Conservation (phyloP, 140 eudicot genomes). For the Anethum foeniculum region DNA sequence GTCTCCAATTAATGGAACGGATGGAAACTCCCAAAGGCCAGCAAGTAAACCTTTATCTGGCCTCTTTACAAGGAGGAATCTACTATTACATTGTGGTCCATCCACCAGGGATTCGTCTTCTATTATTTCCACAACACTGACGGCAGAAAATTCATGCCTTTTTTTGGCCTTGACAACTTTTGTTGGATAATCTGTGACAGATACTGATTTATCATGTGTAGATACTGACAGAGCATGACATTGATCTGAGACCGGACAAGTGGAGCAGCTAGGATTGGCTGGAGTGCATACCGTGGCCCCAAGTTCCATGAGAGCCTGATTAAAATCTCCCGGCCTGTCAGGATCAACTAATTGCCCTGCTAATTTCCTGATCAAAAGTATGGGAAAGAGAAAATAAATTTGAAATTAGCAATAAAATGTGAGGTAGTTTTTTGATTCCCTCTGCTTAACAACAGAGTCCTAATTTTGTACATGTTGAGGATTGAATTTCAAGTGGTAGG, state of each 20-base stretch:
- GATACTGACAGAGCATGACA: slow-evolving; percentile 54
- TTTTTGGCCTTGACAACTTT: slow-evolving; percentile 83
- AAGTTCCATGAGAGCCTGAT: slow-evolving; percentile 96
- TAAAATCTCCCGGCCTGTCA: slow-evolving; percentile 89
- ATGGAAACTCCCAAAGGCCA: slow-evolving; percentile 96
- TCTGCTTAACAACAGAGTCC: too few relatives aligned
- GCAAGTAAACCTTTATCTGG: slow-evolving; percentile 91
- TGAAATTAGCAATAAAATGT: not conserved
- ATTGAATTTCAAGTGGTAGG: not conserved
- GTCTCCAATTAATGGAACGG: not conserved
- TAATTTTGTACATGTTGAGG: not conserved
- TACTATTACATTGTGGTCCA: slow-evolving; percentile 27
- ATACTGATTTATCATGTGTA: slow-evolving; percentile 18
- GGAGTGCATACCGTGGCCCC: slow-evolving; percentile 87
- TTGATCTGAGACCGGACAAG: slow-evolving; percentile 63
- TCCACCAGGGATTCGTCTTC: slow-evolving; percentile 22
- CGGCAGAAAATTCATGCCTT: slow-evolving; percentile 74
- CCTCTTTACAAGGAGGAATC: slow-evolving; percentile 73
- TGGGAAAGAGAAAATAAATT: not conserved
- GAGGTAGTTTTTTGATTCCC: not conserved
- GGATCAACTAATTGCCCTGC: slow-evolving; percentile 78
- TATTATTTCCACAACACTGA: slow-evolving; percentile 73
- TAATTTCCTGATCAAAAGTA: slow-evolving; percentile 43
- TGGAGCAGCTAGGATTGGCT: slow-evolving; percentile 51
- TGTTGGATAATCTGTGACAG: slow-evolving; percentile 75